Evolutionary conservation across 768 basidiomycete genomes (phyloP), one percentile per base, ranked within the genome.

Genomic region (Rhizopogon roseolus): DNA sequence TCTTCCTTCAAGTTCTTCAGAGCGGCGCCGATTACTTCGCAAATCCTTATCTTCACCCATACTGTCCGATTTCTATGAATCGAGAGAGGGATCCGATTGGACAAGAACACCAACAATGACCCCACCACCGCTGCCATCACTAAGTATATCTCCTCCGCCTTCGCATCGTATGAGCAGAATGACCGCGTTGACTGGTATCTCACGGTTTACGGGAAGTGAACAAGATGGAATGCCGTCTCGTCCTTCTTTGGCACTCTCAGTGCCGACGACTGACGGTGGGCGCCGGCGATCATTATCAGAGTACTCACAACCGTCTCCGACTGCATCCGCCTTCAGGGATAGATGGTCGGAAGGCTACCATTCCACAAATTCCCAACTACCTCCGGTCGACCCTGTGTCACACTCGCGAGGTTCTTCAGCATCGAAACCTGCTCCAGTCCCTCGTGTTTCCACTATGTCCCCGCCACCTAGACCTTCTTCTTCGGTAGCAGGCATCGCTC

Each of bases 261-360:
- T 79, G 3, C 63, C 66, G 64, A 58, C 76, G 67, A 57, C 60
- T 16, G 64, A 66, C 11, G 61, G 62, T 16, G 32, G 32, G 2
- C 76, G 73, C 57, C 76, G 84, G 39, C 79, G 73, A 4, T 86
- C 87, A 17, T 58, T 84, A 28, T 88, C 86, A 11, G 80, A 83
- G 51, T 85, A 86, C 64, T 84, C 86, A 9, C 81, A 83, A 57
- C 76, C 80, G 5, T 90, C 88, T 9, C 89, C 88, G 1, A 87
- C 88, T 4, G 82, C 77, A 6, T 90, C 88, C n/a, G 86, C 85
- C n/a, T 91, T 91, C 70, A 80, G 81, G 27, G 86, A 88, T 59
- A 80, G 68, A 50, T 66, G 59, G 61, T 71, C 69, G 1, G 64
- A 69, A 6, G 62, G 67, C 37, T 69, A 71, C 52, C 69, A 70